phyloP scores from a whole-genome alignment of 441 rosid genomes.

The Raphanus hybrid region DNA sequence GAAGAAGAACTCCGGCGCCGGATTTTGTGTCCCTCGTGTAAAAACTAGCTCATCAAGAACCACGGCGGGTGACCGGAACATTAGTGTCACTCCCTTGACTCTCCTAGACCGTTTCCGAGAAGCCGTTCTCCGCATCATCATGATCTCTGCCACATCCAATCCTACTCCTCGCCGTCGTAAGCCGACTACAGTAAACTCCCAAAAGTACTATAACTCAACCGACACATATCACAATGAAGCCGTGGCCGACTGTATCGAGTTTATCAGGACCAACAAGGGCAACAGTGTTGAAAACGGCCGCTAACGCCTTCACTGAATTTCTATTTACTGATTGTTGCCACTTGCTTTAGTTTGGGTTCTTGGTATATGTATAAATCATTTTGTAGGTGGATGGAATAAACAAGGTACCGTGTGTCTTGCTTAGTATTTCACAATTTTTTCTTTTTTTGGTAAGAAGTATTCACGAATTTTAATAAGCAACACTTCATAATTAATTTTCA shows the following conservation, averaged over 20 bases:
- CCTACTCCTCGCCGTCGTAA: constrained; percentile 27
- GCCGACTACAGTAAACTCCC: neutral
- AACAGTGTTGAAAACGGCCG: constrained; percentile 26
- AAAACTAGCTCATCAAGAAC: constrained; percentile 17
- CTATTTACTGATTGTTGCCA: neutral
- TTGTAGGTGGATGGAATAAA: neutral
- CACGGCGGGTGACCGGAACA: constrained; percentile 16
- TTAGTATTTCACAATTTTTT: neutral
- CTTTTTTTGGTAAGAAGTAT: neutral
- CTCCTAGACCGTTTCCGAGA: constrained; percentile 71
- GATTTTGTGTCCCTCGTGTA: constrained; percentile 65
- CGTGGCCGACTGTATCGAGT: constrained; percentile 80
- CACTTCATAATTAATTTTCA: neutral
- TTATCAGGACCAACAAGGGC: constrained; percentile 63
- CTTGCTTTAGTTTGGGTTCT: neutral
- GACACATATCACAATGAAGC: constrained; percentile 68
- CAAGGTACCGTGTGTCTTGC: neutral
- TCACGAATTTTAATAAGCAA: neutral
- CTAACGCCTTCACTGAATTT: constrained; percentile 26
- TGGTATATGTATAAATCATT: neutral
- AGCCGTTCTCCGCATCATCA: constrained; percentile 66
- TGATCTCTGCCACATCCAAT: constrained; percentile 70
- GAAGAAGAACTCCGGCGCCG: constrained; percentile 47
- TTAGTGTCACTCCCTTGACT: constrained; percentile 51
- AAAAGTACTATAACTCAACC: constrained; percentile 25